A percentile compares a stretch with the other conserved stretches of the same genome.
Conservation (phyloP, 2,329 filamentous ascomycete species). For the Diatrype stigma region DNA sequence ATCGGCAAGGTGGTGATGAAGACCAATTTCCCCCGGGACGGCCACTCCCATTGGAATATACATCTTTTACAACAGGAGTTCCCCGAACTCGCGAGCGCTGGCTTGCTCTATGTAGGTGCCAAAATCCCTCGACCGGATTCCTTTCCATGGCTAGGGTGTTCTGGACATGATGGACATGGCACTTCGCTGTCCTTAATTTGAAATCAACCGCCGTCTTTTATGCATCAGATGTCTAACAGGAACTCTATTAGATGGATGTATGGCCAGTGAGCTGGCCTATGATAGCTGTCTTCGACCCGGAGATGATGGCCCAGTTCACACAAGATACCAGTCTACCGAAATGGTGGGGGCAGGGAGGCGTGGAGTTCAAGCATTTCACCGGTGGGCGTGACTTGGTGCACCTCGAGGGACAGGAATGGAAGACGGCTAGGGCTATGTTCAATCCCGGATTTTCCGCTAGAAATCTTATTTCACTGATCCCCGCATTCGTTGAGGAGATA, state of each 20-base stretch:
- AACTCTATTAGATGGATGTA: slow-evolving; percentile 23
- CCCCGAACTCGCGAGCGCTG: slow-evolving; percentile 23
- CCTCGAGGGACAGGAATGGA: slow-evolving; percentile 36
- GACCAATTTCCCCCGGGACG: slow-evolving; percentile 23
- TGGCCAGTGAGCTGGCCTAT: slow-evolving; percentile 34
- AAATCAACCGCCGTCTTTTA: too few species aligned
- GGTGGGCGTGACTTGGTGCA: slow-evolving; percentile 30
- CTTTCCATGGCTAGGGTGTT: too few species aligned
- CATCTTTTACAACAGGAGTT: slow-evolving; percentile 22
- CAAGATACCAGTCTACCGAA: slow-evolving; percentile 33
- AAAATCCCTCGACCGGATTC: too few species aligned
- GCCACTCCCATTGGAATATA: slow-evolving; percentile 19
- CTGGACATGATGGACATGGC: too few species aligned
- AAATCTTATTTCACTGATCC: slow-evolving; percentile 32
- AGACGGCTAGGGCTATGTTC: slow-evolving; percentile 30
- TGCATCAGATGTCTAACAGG: neutral
- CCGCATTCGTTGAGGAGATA: slow-evolving; percentile 28
- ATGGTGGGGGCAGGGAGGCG: slow-evolving; percentile 18
- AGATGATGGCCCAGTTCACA: slow-evolving; percentile 34
- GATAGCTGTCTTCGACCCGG: slow-evolving; percentile 32
- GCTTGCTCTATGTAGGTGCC: slow-evolving; percentile 25
- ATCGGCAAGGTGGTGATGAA: slow-evolving; percentile 22
- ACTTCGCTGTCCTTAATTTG: too few species aligned
- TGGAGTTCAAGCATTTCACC: slow-evolving; percentile 26
- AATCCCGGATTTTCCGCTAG: slow-evolving; percentile 34